phyloP scores from a whole-genome alignment of 208 protist genomes.

The Acanthamoeba lenticulata region DNA sequence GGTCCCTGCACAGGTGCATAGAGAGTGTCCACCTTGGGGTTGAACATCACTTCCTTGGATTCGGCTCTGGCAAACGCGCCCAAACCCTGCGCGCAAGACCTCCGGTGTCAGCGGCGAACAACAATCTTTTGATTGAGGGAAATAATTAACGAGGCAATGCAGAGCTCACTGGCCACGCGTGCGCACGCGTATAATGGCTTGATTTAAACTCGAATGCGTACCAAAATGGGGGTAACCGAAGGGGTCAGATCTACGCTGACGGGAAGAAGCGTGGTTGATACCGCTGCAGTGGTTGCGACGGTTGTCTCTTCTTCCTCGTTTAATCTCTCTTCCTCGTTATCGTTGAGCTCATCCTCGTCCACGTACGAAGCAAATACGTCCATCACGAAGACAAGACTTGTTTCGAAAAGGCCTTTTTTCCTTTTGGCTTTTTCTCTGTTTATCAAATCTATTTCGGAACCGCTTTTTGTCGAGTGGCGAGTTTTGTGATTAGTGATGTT shows the following conservation, averaged over 20 bases:
- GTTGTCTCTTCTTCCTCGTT: neutral
- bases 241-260: neutral
- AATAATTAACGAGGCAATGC: too few relatives aligned
- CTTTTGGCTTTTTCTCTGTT: neutral
- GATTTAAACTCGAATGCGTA: neutral
- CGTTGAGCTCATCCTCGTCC: neutral
- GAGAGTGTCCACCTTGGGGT: conserved; percentile 48
- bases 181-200: too few relatives aligned
- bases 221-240: neutral
- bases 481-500: neutral
- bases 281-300: neutral
- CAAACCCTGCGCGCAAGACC: neutral
- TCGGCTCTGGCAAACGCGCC: conserved; percentile 1
- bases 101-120: neutral
- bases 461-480: too few relatives aligned
- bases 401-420: neutral
- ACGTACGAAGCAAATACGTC: conserved; percentile 29
- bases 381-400: neutral
- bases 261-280: neutral
- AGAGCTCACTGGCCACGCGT: too few relatives aligned
- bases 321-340: neutral
- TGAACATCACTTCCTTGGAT: conserved; percentile 45
- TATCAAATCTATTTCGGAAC: too few relatives aligned
- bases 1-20: conserved; percentile 47
- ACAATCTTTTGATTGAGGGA: neutral